Evolutionary conservation across 2,329 filamentous ascomycete genomes (phyloP).

Genomic region (Sporothrix curviconia): DNA sequence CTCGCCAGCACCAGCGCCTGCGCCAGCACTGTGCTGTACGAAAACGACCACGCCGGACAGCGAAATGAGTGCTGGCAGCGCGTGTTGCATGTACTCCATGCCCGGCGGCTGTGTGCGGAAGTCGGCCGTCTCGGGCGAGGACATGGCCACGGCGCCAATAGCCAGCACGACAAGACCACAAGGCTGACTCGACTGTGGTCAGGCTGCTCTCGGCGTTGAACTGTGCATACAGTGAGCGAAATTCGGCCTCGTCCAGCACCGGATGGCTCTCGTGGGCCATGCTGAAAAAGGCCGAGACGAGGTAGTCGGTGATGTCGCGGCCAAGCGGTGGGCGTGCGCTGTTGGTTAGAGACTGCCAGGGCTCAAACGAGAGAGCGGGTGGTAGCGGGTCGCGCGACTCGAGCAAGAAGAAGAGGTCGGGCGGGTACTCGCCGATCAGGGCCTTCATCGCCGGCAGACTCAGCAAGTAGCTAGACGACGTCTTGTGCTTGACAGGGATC

Average conservation of each 20-base stretch:
- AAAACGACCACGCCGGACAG: conserved; percentile 28
- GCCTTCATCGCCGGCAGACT: conserved; percentile 24
- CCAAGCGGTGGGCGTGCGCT: conserved; percentile 10
- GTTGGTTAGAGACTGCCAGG: neutral
- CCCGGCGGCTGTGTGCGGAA: conserved; percentile 23
- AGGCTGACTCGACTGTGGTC: conserved; percentile 21
- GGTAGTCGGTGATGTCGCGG: conserved; percentile 21
- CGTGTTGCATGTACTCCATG: conserved; percentile 27
- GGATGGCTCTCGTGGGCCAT: conserved; percentile 25
- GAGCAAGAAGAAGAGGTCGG: conserved; percentile 25
- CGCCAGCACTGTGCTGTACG: conserved; percentile 23
- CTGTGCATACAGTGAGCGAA: conserved; percentile 20
- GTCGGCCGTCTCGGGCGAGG: conserved; percentile 17
- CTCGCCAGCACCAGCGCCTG: conserved; percentile 29
- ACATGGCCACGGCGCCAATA: conserved; percentile 23
- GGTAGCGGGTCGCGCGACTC: conserved; percentile 24
- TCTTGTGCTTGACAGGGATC: conserved; percentile 26
- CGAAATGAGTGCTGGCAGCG: conserved; percentile 25
- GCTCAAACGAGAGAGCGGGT: conserved; percentile 18
- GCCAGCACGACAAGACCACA: conserved; percentile 29
- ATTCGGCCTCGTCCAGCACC: conserved; percentile 24
- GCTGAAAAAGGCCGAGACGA: conserved; percentile 24
- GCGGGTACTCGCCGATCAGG: conserved; percentile 26
- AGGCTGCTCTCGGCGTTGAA: conserved; percentile 22
- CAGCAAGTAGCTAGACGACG: conserved; percentile 26